These are phyloP conservation scores for Lichtheimia ornata DNA, from an alignment of 371 early-diverging fungal genomes.

Conservation along the genomic window DNA sequence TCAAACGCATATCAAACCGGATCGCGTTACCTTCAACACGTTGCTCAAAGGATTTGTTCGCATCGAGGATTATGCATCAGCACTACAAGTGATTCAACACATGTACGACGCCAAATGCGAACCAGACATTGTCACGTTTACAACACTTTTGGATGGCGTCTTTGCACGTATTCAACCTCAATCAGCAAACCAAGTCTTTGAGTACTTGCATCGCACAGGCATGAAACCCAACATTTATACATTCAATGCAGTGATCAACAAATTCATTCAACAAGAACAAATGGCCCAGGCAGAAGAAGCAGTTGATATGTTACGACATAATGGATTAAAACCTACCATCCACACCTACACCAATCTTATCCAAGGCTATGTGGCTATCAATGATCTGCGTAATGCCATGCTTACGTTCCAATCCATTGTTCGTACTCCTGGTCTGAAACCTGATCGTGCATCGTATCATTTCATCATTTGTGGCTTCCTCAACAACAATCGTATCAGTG, in stretches of 20 bases:
- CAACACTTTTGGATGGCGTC: slow-evolving; percentile 43
- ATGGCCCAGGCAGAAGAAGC: slow-evolving; percentile 41
- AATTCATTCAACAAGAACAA: slow-evolving; percentile 32
- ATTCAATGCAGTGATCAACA: slow-evolving; percentile 47
- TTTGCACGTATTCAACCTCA: slow-evolving; percentile 26
- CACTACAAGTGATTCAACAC: slow-evolving; percentile 34
- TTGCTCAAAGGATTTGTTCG: slow-evolving; percentile 44
- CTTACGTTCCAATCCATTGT: slow-evolving; percentile 36
- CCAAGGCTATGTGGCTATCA: slow-evolving; percentile 38
- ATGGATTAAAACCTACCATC: slow-evolving; percentile 32
- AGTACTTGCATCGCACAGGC: slow-evolving; percentile 21
- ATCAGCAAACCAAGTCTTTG: slow-evolving; percentile 30
- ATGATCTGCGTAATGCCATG: slow-evolving; percentile 35
- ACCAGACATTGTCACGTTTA: slow-evolving; percentile 47
- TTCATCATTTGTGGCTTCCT: slow-evolving; percentile 46
- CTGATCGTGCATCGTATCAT: slow-evolving; percentile 48
- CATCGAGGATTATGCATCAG: slow-evolving; percentile 19
- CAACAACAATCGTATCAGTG: slow-evolving; percentile 29
- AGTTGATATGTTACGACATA: slow-evolving; percentile 18
- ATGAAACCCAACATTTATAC: slow-evolving; percentile 48
- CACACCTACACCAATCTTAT: slow-evolving; percentile 49
- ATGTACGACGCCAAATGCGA: slow-evolving; percentile 34
- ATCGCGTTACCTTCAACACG: slow-evolving; percentile 52
- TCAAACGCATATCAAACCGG: slow-evolving; percentile 29
- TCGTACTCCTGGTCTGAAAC: slow-evolving; percentile 22